Conservation (phyloP, 1,284 basidiomycete species). For the Cystobasidium slooffiae region DNA sequence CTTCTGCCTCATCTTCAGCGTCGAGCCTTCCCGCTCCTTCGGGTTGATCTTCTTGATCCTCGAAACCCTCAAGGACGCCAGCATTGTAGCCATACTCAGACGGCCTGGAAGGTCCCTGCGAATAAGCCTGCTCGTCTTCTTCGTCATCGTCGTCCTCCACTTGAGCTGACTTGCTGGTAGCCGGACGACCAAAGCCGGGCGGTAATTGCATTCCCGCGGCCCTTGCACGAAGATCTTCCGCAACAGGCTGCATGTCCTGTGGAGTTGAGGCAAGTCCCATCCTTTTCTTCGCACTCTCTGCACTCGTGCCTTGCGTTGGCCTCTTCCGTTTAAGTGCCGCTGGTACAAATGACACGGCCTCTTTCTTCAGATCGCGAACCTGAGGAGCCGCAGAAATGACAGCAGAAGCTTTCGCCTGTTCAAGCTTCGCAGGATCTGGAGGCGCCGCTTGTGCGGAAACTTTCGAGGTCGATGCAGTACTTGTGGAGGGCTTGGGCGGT, state of each 20-base stretch:
- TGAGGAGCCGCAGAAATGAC: constrained; percentile 80
- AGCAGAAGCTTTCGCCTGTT: constrained; percentile 60
- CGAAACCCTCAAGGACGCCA: constrained; percentile 19
- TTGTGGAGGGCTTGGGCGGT: constrained; percentile 42
- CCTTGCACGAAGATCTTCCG: background rate
- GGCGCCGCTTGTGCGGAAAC: constrained; percentile 47
- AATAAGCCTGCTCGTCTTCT: background rate
- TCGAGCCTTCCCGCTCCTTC: background rate
- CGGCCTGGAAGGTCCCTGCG: constrained; percentile 10
- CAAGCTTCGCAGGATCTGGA: constrained; percentile 20
- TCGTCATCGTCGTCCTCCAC: background rate
- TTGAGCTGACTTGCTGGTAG: background rate
- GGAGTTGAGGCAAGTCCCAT: background rate
- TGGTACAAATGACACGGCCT: constrained; percentile 86
- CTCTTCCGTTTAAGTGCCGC: constrained; percentile 57
- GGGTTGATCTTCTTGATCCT: constrained; percentile 23
- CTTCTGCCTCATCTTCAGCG: background rate
- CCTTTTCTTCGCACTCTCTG: constrained; percentile 3
- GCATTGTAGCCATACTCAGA: background rate
- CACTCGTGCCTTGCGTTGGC: background rate
- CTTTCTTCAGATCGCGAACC: constrained; percentile 86
- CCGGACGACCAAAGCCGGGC: constrained; percentile 19
- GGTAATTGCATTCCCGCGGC: constrained; percentile 17
- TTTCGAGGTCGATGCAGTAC: background rate
- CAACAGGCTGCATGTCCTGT: background rate